A percentile compares a stretch with the other conserved stretches of the same genome.
These are phyloP conservation scores for Tephrocybe sp. DNA, from an alignment of 768 basidiomycete species.

Conservation along the genomic window DNA sequence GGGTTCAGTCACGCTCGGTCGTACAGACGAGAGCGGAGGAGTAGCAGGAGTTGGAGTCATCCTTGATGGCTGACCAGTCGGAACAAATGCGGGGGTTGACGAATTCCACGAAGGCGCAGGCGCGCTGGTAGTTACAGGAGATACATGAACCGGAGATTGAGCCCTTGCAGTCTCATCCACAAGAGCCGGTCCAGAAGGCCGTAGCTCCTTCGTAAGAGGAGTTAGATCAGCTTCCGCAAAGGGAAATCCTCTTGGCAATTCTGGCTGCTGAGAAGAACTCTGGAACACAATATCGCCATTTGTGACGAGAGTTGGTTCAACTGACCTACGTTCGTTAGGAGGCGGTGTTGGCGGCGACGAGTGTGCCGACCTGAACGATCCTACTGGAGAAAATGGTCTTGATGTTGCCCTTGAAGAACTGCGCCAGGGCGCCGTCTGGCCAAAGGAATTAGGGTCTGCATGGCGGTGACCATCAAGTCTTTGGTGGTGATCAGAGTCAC, in stretches of 20 bases:
- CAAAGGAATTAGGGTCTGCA: not conserved
- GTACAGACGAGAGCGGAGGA: no score
- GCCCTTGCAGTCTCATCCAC: no score
- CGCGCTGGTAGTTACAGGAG: not conserved
- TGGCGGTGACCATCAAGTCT: not conserved
- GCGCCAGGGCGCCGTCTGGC: constrained; percentile 2
- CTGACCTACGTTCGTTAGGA: not conserved
- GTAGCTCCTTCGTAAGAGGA: no score
- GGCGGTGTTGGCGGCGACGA: constrained; percentile 18
- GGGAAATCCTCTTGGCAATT: constrained; percentile 17
- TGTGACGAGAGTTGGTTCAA: constrained; percentile 15
- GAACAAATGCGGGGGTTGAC: no score
- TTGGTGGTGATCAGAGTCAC: not conserved
- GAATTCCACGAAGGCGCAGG: not conserved
- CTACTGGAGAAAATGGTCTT: constrained; percentile 13
- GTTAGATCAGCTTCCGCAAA: no score
- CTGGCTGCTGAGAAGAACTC: constrained; percentile 16
- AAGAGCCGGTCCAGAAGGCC: no score
- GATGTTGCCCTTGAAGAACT: constrained; percentile 10
- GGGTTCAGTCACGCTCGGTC: no score
- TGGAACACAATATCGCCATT: constrained; percentile 14
- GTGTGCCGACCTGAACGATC: constrained; percentile 15
- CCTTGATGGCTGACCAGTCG: not conserved
- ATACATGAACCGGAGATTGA: no score
- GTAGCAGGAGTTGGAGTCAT: no score